Percentiles rank a stretch among this genome's conserved stretches.
Conservation (phyloP, 2,329 filamentous ascomycete species). For the Colletotrichum theobromicola region DNA sequence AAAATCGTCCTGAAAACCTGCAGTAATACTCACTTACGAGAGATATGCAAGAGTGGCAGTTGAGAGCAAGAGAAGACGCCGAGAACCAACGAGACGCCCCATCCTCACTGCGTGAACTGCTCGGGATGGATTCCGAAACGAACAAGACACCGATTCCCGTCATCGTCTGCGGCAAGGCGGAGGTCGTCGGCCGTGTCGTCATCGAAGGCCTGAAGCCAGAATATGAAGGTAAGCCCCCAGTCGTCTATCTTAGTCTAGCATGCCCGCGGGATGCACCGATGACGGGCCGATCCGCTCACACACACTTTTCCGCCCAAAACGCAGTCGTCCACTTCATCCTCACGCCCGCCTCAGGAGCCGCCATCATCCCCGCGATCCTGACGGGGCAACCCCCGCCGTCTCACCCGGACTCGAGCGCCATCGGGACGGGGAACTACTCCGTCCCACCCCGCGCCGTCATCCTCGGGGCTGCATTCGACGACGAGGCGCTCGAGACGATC, state of each 20-base stretch:
- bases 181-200: constrained; percentile 25
- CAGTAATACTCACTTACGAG: not conserved
- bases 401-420: constrained; percentile 20
- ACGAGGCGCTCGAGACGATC: not conserved
- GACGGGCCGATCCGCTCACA: not conserved
- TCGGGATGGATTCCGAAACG: not conserved
- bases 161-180: constrained; percentile 28
- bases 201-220: constrained; percentile 29
- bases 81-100: not conserved
- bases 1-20: not conserved
- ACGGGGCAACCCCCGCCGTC: not conserved
- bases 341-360: constrained; percentile 4
- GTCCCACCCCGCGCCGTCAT: constrained; percentile 8
- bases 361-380: constrained; percentile 21
- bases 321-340: constrained; percentile 22
- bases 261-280: not conserved
- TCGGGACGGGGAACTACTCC: constrained; percentile 20
- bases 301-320: not conserved
- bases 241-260: not conserved
- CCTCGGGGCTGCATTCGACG: constrained; percentile 19
- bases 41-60: not conserved
- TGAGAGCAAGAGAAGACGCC: not conserved
- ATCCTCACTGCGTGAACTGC: not conserved
- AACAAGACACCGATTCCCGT: constrained; percentile 16
- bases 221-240: constrained; percentile 25